Conservation (phyloP, 2,329 filamentous ascomycete species). For the Bipolaris sorokiniana region DNA sequence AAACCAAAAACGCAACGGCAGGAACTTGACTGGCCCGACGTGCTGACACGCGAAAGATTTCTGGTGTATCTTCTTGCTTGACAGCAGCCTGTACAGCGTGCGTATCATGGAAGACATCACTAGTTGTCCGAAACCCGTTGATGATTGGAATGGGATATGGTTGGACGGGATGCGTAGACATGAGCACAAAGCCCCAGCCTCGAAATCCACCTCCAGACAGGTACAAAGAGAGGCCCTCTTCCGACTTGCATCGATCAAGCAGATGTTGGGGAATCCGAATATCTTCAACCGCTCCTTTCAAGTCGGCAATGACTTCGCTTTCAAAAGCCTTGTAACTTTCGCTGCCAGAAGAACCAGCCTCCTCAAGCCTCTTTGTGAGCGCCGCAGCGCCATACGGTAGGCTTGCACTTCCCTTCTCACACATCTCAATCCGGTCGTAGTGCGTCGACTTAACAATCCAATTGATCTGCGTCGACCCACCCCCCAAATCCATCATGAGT, state of each 20-base stretch:
- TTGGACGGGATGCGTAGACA: conserved; percentile 73
- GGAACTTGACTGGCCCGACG: conserved; percentile 81
- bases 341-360: conserved; percentile 44
- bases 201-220: conserved; percentile 89
- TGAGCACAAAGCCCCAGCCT: conserved; percentile 88
- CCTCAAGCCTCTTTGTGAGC: conserved; percentile 60
- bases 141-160: conserved; percentile 86
- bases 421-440: conserved; percentile 52
- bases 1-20: conserved; percentile 81
- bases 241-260: conserved; percentile 39
- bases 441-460: conserved; percentile 62
- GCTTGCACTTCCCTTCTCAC: conserved; percentile 62
- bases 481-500: conserved; percentile 85
- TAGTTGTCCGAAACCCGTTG: conserved; percentile 74
- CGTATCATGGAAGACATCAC: conserved; percentile 65
- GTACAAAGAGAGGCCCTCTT: conserved; percentile 66
- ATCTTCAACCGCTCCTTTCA: conserved; percentile 65
- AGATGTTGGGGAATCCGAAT: conserved; percentile 64
- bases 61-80: conserved; percentile 45
- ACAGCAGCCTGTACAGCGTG: conserved; percentile 53
- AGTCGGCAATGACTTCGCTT: conserved; percentile 62
- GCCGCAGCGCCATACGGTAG: conserved; percentile 75
- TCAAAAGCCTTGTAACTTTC: conserved; percentile 56
- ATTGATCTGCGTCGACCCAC: conserved; percentile 73
- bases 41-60: conserved; percentile 75